Conservation (phyloP, 345 rosid genomes). For the Camelina sativa region DNA sequence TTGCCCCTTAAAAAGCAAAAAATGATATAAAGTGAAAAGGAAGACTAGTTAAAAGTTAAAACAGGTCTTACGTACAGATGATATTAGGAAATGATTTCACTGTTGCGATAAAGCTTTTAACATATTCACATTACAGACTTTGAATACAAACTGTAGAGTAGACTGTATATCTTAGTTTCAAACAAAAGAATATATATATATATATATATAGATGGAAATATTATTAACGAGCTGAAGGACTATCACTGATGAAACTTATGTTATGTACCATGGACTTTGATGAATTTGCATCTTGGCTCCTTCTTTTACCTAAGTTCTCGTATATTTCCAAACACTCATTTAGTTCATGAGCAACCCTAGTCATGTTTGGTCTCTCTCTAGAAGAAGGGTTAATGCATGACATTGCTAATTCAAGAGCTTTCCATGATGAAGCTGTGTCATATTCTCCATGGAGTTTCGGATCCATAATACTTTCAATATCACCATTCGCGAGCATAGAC, state of each 20-base stretch:
- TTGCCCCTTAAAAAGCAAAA: too few species aligned
- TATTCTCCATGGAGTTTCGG: slow-evolving; percentile 9
- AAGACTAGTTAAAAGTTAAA: too few species aligned
- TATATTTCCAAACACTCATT: slow-evolving; percentile 12
- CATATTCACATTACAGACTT: slow-evolving; percentile 18
- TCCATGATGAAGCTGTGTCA: slow-evolving; percentile 15
- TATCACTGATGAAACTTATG: slow-evolving; percentile 19
- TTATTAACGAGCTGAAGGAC: slow-evolving; percentile 39
- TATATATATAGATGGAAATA: neutral
- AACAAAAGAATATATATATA: neutral
- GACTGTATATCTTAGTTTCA: neutral
- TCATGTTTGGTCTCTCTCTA: slow-evolving; percentile 35
- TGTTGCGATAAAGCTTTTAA: neutral
- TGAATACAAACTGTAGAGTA: neutral
- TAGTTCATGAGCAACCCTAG: slow-evolving; percentile 23
- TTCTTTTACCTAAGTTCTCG: neutral
- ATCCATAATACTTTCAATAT: slow-evolving; percentile 21
- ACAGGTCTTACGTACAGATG: too few species aligned
- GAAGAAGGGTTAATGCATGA: slow-evolving; percentile 17
- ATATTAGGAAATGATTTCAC: too few species aligned
- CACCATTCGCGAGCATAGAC: neutral
- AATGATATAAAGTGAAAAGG: too few species aligned
- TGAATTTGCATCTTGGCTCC: slow-evolving; percentile 7
- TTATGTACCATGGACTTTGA: slow-evolving; percentile 5
- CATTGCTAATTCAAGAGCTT: slow-evolving; percentile 29